These are phyloP conservation scores for Byssothecium circinans DNA, from an alignment of 2,329 filamentous ascomycete species.

Conservation along the genomic window DNA sequence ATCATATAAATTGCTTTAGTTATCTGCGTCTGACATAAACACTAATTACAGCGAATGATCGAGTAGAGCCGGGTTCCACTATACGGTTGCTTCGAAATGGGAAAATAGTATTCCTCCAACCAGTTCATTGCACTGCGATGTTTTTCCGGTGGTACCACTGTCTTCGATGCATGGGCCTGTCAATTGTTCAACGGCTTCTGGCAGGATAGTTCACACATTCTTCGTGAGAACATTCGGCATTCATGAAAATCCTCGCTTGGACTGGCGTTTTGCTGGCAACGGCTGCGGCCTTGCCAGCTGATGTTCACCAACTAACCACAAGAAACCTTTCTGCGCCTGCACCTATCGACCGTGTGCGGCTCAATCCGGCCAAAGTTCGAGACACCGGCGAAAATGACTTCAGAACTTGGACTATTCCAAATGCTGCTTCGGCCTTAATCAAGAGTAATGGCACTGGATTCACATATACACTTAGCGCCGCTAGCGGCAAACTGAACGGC, in stretches of 20 bases:
- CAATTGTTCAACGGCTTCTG: background rate
- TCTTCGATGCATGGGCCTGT: background rate
- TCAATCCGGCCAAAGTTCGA: constrained; percentile 15
- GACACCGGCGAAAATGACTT: constrained; percentile 14
- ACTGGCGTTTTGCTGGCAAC: background rate
- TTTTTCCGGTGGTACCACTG: background rate
- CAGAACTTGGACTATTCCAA: constrained; percentile 14
- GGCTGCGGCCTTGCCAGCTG: background rate
- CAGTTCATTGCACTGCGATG: background rate
- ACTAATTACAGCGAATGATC: background rate
- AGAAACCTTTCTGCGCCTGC: background rate
- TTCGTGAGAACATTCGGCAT: background rate
- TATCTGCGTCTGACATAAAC: too few species aligned
- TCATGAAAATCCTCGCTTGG: background rate
- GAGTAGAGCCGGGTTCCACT: background rate
- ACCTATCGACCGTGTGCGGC: constrained; percentile 10
- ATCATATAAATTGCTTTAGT: too few species aligned
- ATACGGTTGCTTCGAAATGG: background rate
- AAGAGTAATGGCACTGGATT: constrained; percentile 4
- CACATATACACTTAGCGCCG: constrained; percentile 14
- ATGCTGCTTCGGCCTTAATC: constrained; percentile 9
- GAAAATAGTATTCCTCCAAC: background rate
- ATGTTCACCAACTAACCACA: background rate
- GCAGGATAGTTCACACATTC: background rate
- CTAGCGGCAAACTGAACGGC: constrained; percentile 20